Evolutionary conservation across 441 rosid species (phyloP).

Genomic region (Melastoma candidum): DNA sequence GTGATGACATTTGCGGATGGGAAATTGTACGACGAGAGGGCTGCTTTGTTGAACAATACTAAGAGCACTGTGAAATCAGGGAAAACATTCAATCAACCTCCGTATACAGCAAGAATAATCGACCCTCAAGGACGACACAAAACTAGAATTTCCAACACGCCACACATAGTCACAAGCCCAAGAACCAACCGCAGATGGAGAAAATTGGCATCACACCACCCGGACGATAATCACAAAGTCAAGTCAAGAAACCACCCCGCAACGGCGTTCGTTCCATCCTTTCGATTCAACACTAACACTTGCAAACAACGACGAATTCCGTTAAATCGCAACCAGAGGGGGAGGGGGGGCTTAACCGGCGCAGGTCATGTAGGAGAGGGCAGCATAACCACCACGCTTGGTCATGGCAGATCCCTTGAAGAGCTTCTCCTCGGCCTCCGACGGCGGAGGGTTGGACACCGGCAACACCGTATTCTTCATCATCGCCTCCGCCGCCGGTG

Average conservation of each 20-base stretch:
- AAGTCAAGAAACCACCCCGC: no score
- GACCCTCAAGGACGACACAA: neutral
- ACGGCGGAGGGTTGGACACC: conserved; percentile 39
- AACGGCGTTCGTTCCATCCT: no score
- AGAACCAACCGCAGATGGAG: no score
- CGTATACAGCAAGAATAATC: neutral
- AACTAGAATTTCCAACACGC: no score
- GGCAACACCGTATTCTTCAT: conserved; percentile 47
- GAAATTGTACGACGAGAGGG: conserved; percentile 78
- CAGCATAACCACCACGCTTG: conserved; percentile 75
- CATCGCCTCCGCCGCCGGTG: no score
- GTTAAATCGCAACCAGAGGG: no score
- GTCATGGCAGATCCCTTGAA: conserved; percentile 94
- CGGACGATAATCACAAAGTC: no score
- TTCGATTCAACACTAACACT: neutral
- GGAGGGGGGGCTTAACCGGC: conserved; percentile 38
- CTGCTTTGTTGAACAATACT: conserved; percentile 91
- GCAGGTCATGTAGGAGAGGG: conserved; percentile 83
- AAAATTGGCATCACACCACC: no score
- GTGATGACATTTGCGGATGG: conserved; percentile 86
- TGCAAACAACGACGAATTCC: neutral
- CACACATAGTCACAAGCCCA: no score
- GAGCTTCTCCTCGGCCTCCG: conserved; percentile 33
- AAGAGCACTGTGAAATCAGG: conserved; percentile 42
- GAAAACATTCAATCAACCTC: neutral